Base-by-base conservation (phyloP, 768 basidiomycete species). In the Russula dissimulans region DNA sequence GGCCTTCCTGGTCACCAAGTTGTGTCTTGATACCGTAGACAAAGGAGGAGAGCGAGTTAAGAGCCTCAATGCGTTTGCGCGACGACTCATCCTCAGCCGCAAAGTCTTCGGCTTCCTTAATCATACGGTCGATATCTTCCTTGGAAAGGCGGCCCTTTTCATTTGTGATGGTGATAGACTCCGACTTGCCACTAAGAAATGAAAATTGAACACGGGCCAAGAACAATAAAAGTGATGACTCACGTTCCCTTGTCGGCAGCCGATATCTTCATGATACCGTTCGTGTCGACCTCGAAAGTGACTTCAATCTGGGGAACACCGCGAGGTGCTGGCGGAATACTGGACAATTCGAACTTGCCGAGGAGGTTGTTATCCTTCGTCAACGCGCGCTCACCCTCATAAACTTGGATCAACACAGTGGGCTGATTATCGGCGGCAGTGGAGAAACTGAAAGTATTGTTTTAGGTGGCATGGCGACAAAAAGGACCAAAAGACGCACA, bases 281-380 rank as follows among this genome's bases (percentile, higher is more conserved):
- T 91, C 69, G 91, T 89, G 66, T 94, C 93, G 69, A 95, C 89
- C 76, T 95, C 93, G 71, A 98, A 97, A 15, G 89, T 86, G 54
- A 97, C 95, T 74, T 97, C 95, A 56, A 98, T 95, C 66, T 97
- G 95, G 69, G 95, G 95, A 54, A 94, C 91, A 71, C 95, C 95
- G 64, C 95, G 91, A 66, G 95, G 95, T 2, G 95, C 89, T 43
- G 95, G 93, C 36, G 95, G 94, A 62, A 98, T 97, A 60, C 90
- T 71, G 47, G 83, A 87, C 42, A 97, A 85, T 75, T 97, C 94
- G 73, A 97, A 97, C 73, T 94, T 94, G 76, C 95, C 95, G 67
- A 98, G 88, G 52, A 88, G 86, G 78, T 97, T 95, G 83, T 97
- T 97, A 77, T 97, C 95, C 84, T 95, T 95, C 66, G 95, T 97